These are phyloP conservation scores for Microstroma glucosiphilum DNA, from an alignment of 1,284 basidiomycete genomes.

Conservation along the genomic window DNA sequence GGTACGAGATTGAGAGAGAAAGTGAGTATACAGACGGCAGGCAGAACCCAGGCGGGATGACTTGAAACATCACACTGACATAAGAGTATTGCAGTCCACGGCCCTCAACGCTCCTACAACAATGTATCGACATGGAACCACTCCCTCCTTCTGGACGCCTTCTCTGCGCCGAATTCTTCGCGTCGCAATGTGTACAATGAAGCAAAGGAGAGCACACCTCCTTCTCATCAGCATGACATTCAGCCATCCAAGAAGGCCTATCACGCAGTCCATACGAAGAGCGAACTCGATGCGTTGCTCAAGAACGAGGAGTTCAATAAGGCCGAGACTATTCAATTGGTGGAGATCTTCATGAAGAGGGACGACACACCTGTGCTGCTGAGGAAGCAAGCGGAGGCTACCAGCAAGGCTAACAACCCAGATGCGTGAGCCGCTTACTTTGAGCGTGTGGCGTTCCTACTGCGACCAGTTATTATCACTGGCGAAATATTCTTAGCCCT, in stretches of 20 bases:
- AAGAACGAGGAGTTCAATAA: constrained; percentile 59
- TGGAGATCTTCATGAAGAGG: constrained; percentile 70
- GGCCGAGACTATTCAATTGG: constrained; percentile 65
- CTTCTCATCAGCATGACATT: constrained; percentile 53
- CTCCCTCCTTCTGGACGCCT: constrained; percentile 30
- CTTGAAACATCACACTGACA: too few relatives aligned
- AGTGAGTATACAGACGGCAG: not conserved
- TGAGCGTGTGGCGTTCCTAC: too few relatives aligned
- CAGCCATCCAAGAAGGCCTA: constrained; percentile 57
- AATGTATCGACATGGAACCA: constrained; percentile 33
- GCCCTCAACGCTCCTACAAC: constrained; percentile 54
- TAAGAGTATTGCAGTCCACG: constrained; percentile 57
- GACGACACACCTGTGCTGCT: constrained; percentile 67
- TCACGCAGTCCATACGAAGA: constrained; percentile 62
- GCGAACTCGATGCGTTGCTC: constrained; percentile 63
- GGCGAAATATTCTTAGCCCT: too few relatives aligned
- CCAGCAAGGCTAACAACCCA: constrained; percentile 20
- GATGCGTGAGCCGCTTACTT: too few relatives aligned
- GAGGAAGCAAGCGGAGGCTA: constrained; percentile 57
- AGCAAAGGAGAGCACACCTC: constrained; percentile 37
- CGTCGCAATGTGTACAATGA: constrained; percentile 44
- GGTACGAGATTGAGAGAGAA: constrained; percentile 54
- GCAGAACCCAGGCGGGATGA: too few relatives aligned
- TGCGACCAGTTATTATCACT: too few relatives aligned
- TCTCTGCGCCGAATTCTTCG: constrained; percentile 43